phyloP scores from a whole-genome alignment of 2,329 filamentous ascomycete genomes.

The Paecilomyces formosus region DNA sequence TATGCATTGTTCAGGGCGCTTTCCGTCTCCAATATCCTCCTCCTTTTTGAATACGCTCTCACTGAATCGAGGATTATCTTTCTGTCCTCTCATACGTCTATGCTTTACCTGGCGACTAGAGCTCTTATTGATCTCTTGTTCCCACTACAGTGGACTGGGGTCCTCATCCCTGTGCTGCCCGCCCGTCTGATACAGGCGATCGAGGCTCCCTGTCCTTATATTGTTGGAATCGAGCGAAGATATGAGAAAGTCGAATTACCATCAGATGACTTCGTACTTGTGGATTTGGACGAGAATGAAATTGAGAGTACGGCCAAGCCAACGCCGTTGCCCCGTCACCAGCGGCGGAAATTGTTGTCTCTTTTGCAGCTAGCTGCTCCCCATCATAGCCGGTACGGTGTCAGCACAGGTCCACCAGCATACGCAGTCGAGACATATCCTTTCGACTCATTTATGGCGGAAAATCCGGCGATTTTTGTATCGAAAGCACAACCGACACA shows the following conservation, averaged over 20 bases:
- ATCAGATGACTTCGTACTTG: slow-evolving; percentile 90
- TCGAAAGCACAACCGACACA: slow-evolving; percentile 62
- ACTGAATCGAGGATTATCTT: slow-evolving; percentile 94
- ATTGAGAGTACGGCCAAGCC: slow-evolving; percentile 79
- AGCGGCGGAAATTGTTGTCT: slow-evolving; percentile 80
- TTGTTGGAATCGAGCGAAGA: slow-evolving; percentile 87
- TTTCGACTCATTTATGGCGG: slow-evolving; percentile 80
- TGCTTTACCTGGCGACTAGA: slow-evolving; percentile 88
- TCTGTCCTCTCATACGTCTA: slow-evolving; percentile 87
- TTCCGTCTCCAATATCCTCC: slow-evolving; percentile 85
- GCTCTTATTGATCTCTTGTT: slow-evolving; percentile 82
- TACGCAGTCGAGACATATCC: slow-evolving; percentile 93
- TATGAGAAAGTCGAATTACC: slow-evolving; percentile 63
- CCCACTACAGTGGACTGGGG: slow-evolving; percentile 84
- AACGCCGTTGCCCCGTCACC: slow-evolving; percentile 74
- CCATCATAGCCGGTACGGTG: slow-evolving; percentile 78
- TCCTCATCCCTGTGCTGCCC: slow-evolving; percentile 87
- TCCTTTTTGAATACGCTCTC: slow-evolving; percentile 87
- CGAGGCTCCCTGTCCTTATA: slow-evolving; percentile 93
- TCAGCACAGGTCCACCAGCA: slow-evolving; percentile 78
- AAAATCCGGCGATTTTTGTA: slow-evolving; percentile 74
- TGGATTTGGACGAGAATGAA: slow-evolving; percentile 84
- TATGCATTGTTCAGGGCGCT: slow-evolving; percentile 88
- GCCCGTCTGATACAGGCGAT: slow-evolving; percentile 81
- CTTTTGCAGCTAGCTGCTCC: slow-evolving; percentile 85